Percentiles rank a stretch among this genome's conserved stretches.
These are phyloP conservation scores for Skeletonema marinoi DNA, from an alignment of 108 stramenopile species.

Conservation along the genomic window DNA sequence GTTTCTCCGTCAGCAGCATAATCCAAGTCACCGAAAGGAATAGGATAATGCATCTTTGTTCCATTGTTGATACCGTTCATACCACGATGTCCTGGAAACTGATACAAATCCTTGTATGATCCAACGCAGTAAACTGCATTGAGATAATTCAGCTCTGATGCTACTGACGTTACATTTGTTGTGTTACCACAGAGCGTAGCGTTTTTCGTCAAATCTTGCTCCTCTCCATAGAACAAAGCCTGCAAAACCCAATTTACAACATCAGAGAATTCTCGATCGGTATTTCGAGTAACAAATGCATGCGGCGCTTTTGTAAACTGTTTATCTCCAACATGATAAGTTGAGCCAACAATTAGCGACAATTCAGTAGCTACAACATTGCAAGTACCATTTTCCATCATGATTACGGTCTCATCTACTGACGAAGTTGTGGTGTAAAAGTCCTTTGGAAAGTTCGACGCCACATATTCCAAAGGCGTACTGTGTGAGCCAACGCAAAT, in stretches of 20 bases:
- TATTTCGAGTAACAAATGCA: constrained; percentile 18
- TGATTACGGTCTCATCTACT: neutral
- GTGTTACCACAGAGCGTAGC: neutral
- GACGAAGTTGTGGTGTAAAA: neutral
- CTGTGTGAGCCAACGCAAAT: constrained; percentile 21
- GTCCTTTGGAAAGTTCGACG: neutral
- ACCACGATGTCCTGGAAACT: constrained; percentile 20
- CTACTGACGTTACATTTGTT: neutral
- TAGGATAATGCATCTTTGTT: constrained; percentile 46
- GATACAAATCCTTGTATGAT: constrained; percentile 51
- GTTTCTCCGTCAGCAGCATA: neutral
- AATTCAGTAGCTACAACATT: constrained; percentile 13
- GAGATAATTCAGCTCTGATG: constrained; percentile 25
- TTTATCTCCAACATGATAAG: neutral
- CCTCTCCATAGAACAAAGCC: constrained; percentile 52
- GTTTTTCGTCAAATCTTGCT: constrained; percentile 30
- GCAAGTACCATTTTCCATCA: constrained; percentile 12
- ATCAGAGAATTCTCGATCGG: constrained; percentile 33
- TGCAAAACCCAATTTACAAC: constrained; percentile 57
- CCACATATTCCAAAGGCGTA: constrained; percentile 12
- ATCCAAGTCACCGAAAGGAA: constrained; percentile 47
- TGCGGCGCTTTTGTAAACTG: constrained; percentile 17
- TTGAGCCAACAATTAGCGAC: neutral
- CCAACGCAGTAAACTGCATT: constrained; percentile 55
- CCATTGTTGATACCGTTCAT: constrained; percentile 58